Base-by-base conservation (phyloP, 1,284 basidiomycete genomes). In the Meripilus lineatus region DNA sequence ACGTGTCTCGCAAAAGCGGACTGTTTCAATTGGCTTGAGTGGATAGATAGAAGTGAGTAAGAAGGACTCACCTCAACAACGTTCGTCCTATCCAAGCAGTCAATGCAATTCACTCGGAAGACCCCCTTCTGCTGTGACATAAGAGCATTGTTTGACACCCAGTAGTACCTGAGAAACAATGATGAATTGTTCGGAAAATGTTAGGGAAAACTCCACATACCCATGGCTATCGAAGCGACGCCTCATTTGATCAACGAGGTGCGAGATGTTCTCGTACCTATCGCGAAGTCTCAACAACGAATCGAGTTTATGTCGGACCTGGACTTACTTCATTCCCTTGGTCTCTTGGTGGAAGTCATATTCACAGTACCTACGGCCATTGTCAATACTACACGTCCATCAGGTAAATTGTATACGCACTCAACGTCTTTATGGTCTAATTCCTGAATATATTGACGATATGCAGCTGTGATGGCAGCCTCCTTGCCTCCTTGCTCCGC, bases 281-380 rank as follows among this genome's bases (percentile, higher is more conserved):
- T 23, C 3, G 8, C 10, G 24, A 23, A 14, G 44, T 44, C 23
- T 37, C 17, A 15, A 30, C 34, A 32, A n/a, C n/a, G n/a, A 17
- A 8, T 15, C n/a, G 26, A 28, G 24, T 34, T 17, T 34, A 33
- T 42, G 36, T 46, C n/a, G 25, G 37, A 38, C 46, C 17, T 11
- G 10, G 26, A 63, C 75, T 58, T 68, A 95, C 79, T 89, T 89
- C 89, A 93, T 93, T 14, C 92, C 91, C 58, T 77, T 84, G 5
- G 89, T 95, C 63, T 94, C 89, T 6, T 72, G 75, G 63, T 97
- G 94, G 63, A 97, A 97, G 61, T 96, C 93, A 58, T 93, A 96
- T 50, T 82, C 82, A 50, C 68, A 64, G 52, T 87, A 88, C 46
- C 58, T 65, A 42, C 24, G 6, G n/a, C n/a, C n/a, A n/a, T n/a